Base-by-base conservation (phyloP, 2,329 filamentous ascomycete species). In the Claviceps monticola region DNA sequence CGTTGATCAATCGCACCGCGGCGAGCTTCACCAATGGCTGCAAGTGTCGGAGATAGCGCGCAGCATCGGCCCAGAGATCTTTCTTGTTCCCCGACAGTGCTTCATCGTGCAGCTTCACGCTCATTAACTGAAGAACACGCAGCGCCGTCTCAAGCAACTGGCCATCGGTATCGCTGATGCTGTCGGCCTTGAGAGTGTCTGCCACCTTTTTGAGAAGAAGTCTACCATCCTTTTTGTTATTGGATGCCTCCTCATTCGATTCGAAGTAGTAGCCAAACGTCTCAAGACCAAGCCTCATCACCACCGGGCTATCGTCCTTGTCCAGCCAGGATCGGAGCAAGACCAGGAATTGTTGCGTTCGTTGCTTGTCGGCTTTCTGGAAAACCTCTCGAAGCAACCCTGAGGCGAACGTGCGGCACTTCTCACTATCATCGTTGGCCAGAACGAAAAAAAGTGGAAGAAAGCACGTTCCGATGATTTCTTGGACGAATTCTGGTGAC, bases 201-300 rank as follows among this genome's bases (percentile, higher is more conserved):
- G 76, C 63, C 8, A 79, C 71, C 52, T 71, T 78, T 57, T 68
- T 73, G 14, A 82, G 71, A 50, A 90, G 73, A 38, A 81, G 75
- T 11, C 74, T 72, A 11, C 86, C 70, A 60, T 95, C 85, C 59
- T 84, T 84, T 54, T 78, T 75, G 54, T 82, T 82, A 54, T 79
- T 80, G 8, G 73, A 63, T 2, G 71, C 72, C 3, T 76, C 71
- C 39, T 80, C 79, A 37, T 77, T 76, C 0, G 78, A 78, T 54
- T 93, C 86, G 53, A 95, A 86, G 65, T 91, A 95, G 49, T 93
- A 80, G 1, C 82, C 78, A 70, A 90, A 95, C 34, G 85, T 80
- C 63, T 93, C 86, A 50, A 96, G 73, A 1, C 84, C 86, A 21
- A 91, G 78, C 54, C 82, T 80, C 48, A 83, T 74, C 26, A 95